phyloP scores from a whole-genome alignment of 495 filamentous ascomycete genomes.

The Jackrogersella minutella region DNA sequence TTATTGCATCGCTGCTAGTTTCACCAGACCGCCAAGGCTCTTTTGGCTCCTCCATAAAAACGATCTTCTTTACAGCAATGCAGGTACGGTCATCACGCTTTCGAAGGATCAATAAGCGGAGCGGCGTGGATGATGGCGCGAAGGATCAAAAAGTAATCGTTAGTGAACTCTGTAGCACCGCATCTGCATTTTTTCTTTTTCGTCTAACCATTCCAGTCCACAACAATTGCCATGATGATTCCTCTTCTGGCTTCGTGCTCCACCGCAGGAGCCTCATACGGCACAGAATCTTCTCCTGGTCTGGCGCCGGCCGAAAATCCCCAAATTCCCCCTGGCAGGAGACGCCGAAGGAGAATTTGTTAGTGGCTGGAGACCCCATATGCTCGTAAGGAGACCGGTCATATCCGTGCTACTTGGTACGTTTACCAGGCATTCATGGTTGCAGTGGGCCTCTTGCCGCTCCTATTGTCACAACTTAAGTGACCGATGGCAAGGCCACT shows the following conservation, averaged over 20 bases:
- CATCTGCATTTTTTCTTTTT: not conserved
- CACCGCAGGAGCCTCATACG: not conserved
- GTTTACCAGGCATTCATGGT: not conserved
- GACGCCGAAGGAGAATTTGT: not conserved
- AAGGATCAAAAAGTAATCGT: slow-evolving; percentile 19
- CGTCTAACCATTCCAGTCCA: not conserved
- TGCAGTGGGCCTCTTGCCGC: not conserved
- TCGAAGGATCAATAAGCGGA: slow-evolving; percentile 34
- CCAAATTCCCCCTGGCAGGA: not conserved
- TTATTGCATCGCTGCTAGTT: not conserved
- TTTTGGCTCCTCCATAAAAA: not conserved
- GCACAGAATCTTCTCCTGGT: not conserved
- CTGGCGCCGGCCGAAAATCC: not conserved
- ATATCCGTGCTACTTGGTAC: not conserved
- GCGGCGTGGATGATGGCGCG: not conserved
- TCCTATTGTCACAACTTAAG: not conserved
- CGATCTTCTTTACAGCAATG: not conserved
- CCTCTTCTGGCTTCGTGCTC: not conserved
- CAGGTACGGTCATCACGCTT: not conserved
- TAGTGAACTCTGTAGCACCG: slow-evolving; percentile 9
- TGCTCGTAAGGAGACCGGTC: not conserved
- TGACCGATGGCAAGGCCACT: not conserved
- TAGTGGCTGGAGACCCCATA: not conserved
- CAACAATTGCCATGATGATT: not conserved
- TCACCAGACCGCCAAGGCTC: not conserved